phyloP scores from a whole-genome alignment of 257 asterid genomes.

The Thymus quinquecostatus region DNA sequence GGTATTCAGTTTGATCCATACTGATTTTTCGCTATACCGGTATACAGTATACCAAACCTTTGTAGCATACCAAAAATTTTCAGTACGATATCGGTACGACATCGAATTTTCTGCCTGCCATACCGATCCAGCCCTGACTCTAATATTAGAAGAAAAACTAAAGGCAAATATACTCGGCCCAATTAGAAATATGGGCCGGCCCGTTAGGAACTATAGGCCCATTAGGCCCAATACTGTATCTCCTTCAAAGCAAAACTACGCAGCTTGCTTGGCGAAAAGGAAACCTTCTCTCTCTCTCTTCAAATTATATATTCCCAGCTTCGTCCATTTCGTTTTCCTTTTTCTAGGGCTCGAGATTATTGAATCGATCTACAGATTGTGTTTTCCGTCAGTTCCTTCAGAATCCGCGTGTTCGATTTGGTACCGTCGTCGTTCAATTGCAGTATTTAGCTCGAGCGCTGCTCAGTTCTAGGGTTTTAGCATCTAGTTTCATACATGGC shows the following conservation, averaged over 20 bases:
- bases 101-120: too few relatives aligned
- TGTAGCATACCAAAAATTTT: too few relatives aligned
- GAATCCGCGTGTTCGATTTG: background rate
- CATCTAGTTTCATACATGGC: constrained; percentile 38
- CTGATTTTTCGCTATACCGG: too few relatives aligned
- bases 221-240: constrained; percentile 14
- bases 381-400: background rate
- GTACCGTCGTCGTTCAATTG: background rate
- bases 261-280: constrained; percentile 40
- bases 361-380: constrained; percentile 21
- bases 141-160: too few relatives aligned
- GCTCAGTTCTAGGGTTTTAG: constrained; percentile 40
- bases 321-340: background rate
- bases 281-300: constrained; percentile 23
- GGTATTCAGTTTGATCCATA: too few relatives aligned
- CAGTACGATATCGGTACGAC: too few relatives aligned
- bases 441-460: background rate
- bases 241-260: background rate
- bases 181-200: constrained; percentile 1
- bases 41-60: too few relatives aligned
- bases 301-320: background rate
- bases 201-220: background rate
- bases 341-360: constrained; percentile 26
- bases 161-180: constrained; percentile 2
- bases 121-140: too few relatives aligned